Percentiles rank a stretch among this genome's conserved stretches.
Conservation (phyloP, 2,329 filamentous ascomycete species). For the Thielaviopsis populi region DNA sequence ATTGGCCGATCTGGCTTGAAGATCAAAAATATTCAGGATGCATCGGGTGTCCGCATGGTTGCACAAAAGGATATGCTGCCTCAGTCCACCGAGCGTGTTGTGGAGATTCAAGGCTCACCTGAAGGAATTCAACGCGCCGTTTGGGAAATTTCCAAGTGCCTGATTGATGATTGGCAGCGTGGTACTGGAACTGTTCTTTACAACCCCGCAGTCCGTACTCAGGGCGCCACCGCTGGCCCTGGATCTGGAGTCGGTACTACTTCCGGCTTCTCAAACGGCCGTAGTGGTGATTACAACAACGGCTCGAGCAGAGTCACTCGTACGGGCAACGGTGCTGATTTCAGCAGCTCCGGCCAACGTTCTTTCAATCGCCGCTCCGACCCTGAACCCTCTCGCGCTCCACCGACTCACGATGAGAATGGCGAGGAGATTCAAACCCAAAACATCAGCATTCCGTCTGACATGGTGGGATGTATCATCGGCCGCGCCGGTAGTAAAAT, state of each 20-base stretch:
- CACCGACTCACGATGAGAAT: slow-evolving; percentile 83
- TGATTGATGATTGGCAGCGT: slow-evolving; percentile 95
- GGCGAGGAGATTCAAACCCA: slow-evolving; percentile 97
- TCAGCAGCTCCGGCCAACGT: slow-evolving; percentile 64
- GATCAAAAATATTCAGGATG: slow-evolving; percentile 98
- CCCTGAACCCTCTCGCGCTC: slow-evolving; percentile 68
- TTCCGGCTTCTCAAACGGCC: slow-evolving; percentile 28
- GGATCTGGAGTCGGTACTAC: slow-evolving; percentile 28
- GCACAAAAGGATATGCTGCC: slow-evolving; percentile 99
- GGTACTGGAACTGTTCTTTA: slow-evolving; percentile 95
- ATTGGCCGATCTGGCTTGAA: slow-evolving; percentile 92
- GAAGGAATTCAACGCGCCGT: slow-evolving; percentile 91
- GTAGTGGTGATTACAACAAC: slow-evolving; percentile 39
- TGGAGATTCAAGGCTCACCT: slow-evolving; percentile 88
- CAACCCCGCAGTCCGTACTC: slow-evolving; percentile 86
- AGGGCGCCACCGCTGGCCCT: slow-evolving; percentile 43
- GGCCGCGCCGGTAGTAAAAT: slow-evolving; percentile 92
- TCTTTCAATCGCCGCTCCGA: slow-evolving; percentile 67
- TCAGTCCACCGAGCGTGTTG: slow-evolving; percentile 93
- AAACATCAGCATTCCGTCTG: slow-evolving; percentile 97
- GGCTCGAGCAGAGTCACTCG: slow-evolving; percentile 66
- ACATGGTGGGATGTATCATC: slow-evolving; percentile 99
- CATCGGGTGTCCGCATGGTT: slow-evolving; percentile 94
- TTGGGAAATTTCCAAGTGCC: slow-evolving; percentile 98
- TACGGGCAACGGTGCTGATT: slow-evolving; percentile 93